Evolutionary conservation across 345 rosid species (phyloP).

Genomic region (Gossypium raimondii): DNA sequence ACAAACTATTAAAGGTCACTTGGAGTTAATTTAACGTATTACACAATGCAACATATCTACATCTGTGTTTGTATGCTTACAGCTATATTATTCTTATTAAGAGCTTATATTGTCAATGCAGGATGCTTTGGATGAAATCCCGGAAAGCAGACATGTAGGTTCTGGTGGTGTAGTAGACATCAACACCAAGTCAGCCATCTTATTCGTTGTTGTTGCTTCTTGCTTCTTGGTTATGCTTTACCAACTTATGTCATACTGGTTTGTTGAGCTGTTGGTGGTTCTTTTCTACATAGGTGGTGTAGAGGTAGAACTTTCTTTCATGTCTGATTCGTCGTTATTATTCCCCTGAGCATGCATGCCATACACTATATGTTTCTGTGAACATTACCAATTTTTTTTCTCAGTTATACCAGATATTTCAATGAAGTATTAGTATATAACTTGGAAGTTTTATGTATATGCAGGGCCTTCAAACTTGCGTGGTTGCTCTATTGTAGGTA

Average conservation of each 20-base stretch:
- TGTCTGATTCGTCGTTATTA: not conserved
- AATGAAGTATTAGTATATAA: constrained; percentile 3
- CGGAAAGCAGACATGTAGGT: constrained; percentile 36
- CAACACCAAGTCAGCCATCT: constrained; percentile 67
- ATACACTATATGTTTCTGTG: not conserved
- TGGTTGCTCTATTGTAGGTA: constrained; percentile 87
- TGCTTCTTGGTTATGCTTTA: constrained; percentile 88
- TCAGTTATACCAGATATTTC: not conserved
- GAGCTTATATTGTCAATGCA: constrained; percentile 26
- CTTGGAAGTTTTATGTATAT: constrained; percentile 22
- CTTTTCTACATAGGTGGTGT: constrained; percentile 98
- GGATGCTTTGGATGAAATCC: constrained; percentile 76
- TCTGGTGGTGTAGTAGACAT: constrained; percentile 70
- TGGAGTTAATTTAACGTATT: constrained; percentile 6
- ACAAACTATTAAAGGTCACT: constrained; percentile 74
- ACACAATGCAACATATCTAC: not conserved
- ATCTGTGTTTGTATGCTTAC: not conserved
- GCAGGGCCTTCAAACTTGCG: constrained; percentile 98
- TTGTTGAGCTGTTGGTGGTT: constrained; percentile 85
- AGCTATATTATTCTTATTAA: constrained; percentile 14
- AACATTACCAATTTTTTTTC: not conserved
- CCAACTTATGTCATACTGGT: constrained; percentile 88
- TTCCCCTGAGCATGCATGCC: not conserved
- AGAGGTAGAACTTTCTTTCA: constrained; percentile 52
- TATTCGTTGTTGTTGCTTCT: constrained; percentile 82